A percentile compares a stretch with the other conserved stretches of the same genome.
Conservation (phyloP, 2,329 filamentous ascomycete genomes). For the Phymatotrichopsis omnivora region DNA sequence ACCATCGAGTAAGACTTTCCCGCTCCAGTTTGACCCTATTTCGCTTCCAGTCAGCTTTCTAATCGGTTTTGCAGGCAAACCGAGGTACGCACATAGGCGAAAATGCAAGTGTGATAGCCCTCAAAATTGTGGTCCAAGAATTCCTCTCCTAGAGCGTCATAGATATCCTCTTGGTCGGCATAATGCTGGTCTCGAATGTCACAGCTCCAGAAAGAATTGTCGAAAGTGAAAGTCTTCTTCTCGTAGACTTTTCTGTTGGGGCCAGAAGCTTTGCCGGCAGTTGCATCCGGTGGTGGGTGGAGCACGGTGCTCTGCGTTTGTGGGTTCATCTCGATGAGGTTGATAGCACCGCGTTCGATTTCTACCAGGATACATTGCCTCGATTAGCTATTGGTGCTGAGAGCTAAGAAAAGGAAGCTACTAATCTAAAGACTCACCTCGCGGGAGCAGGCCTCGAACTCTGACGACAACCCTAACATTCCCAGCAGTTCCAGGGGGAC, state of each 20-base stretch:
- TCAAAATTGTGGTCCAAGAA: slow-evolving; percentile 99
- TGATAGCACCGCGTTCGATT: slow-evolving; percentile 66
- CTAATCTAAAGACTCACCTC: slow-evolving; percentile 47
- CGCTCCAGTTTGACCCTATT: slow-evolving; percentile 78
- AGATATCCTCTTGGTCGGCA: slow-evolving; percentile 84
- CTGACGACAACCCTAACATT: slow-evolving; percentile 77
- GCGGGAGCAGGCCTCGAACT: slow-evolving; percentile 65
- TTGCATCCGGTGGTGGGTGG: slow-evolving; percentile 52
- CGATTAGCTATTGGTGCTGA: slow-evolving; percentile 30
- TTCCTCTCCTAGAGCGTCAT: slow-evolving; percentile 87
- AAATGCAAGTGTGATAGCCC: slow-evolving; percentile 98
- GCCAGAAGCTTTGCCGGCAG: slow-evolving; percentile 40
- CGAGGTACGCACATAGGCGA: slow-evolving; percentile 54
- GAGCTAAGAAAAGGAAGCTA: slow-evolving; percentile 28
- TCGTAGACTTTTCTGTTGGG: slow-evolving; percentile 63
- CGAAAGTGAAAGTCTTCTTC: slow-evolving; percentile 88
- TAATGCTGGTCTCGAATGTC: slow-evolving; percentile 70
- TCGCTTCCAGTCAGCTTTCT: not conserved
- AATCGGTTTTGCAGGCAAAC: not conserved
- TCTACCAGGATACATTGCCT: slow-evolving; percentile 46
- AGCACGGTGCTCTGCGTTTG: slow-evolving; percentile 75
- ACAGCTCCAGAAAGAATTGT: slow-evolving; percentile 98
- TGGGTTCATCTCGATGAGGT: slow-evolving; percentile 86
- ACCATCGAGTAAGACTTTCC: slow-evolving; percentile 93
- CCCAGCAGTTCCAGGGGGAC: slow-evolving; percentile 51